Percentiles rank a stretch among this genome's conserved stretches.
Conservation (phyloP, 148 eudicot genomes). For the Rhododendron griersonianum region DNA sequence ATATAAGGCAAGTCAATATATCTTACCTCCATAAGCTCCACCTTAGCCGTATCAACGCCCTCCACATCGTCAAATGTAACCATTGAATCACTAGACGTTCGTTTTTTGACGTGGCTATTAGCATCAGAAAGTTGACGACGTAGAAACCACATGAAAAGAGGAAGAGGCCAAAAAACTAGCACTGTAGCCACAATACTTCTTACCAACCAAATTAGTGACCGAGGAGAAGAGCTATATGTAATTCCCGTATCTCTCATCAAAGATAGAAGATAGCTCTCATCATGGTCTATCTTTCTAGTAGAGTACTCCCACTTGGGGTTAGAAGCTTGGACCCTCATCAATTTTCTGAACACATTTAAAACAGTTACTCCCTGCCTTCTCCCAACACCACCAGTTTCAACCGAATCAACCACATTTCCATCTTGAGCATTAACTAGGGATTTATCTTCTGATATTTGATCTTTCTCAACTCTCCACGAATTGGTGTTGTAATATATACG, state of each 20-base stretch:
- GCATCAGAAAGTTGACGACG: conserved; percentile 83
- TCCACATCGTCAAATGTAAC: conserved; percentile 92
- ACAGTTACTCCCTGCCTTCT: conserved; percentile 9
- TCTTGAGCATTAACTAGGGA: conserved; percentile 11
- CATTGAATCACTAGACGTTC: conserved; percentile 54
- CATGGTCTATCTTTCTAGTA: conserved; percentile 81
- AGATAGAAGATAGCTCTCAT: conserved; percentile 71
- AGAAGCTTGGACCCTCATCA: conserved; percentile 25
- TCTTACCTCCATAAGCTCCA: conserved; percentile 96
- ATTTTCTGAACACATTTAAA: conserved; percentile 22
- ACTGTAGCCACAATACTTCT: conserved; percentile 70
- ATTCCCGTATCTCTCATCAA: conserved; percentile 81
- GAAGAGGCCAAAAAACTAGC: conserved; percentile 82
- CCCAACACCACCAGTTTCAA: conserved; percentile 9
- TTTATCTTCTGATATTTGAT: conserved; percentile 25
- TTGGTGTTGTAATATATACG: conserved; percentile 67
- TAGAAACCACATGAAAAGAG: conserved; percentile 89
- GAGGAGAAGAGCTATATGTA: conserved; percentile 81
- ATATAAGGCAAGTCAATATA: neutral
- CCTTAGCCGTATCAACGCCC: conserved; percentile 93
- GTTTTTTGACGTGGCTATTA: conserved; percentile 75
- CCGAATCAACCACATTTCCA: conserved; percentile 27
- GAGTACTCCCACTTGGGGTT: conserved; percentile 68
- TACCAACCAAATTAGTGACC: conserved; percentile 55
- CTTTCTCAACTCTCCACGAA: conserved; percentile 19